These are phyloP conservation scores for Solanum etuberosum DNA, from an alignment of 257 asterid species.

Conservation along the genomic window DNA sequence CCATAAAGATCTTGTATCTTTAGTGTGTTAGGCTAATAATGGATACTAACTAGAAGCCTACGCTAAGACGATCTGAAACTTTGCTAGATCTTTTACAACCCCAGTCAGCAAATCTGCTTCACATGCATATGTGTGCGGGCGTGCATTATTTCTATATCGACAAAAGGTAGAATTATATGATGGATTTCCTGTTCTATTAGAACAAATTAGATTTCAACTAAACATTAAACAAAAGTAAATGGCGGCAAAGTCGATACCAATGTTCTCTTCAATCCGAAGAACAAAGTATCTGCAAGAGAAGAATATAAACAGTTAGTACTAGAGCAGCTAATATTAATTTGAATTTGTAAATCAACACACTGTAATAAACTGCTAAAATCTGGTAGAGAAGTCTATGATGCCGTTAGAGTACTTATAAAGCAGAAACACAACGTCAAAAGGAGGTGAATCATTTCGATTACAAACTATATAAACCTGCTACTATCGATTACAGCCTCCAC, in stretches of 20 bases:
- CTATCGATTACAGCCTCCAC: constrained; percentile 98
- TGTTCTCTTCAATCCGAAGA: constrained; percentile 87
- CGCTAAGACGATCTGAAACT: neutral
- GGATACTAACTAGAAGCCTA: neutral
- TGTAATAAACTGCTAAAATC: neutral
- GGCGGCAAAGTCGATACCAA: constrained; percentile 37
- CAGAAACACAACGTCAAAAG: neutral
- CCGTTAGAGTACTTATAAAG: neutral
- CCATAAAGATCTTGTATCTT: neutral
- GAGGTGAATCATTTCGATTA: neutral
- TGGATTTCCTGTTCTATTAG: neutral
- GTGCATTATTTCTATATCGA: neutral
- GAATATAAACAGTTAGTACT: neutral
- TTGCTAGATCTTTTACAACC: neutral
- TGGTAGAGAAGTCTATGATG: neutral
- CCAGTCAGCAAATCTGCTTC: neutral
- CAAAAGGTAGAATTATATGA: neutral
- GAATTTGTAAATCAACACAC: neutral
- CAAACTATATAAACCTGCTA: constrained; percentile 62
- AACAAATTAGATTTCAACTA: neutral
- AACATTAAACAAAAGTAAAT: constrained; percentile 4
- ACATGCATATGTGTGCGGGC: neutral
- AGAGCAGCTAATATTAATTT: neutral
- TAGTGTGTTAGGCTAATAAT: neutral
- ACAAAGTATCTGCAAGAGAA: constrained; percentile 76